Evolutionary conservation across 768 basidiomycete species (phyloP), one percentile per base, ranked within the genome.

Genomic region (Hysterangium stoloniferum): DNA sequence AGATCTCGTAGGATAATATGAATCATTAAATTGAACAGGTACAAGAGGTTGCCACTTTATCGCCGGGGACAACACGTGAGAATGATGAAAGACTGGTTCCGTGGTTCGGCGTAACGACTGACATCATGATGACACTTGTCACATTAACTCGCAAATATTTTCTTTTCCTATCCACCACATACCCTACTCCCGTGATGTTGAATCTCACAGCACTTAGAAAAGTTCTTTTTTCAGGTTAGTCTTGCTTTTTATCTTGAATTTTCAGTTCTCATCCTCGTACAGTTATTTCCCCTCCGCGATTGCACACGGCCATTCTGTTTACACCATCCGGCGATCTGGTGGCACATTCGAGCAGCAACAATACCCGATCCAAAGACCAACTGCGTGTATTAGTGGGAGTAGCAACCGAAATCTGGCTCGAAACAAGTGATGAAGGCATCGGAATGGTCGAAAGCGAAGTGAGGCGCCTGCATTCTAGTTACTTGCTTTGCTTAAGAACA

Each of bases 371-470:
- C 24, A 89, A 87, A 66, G 86, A 89, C 58, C 80, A 84, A 46
- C 74, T 88, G 40, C 77, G 83, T 47, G 76, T 88, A 36, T 68
- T 83, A 24, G 83, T 82, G 6, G 86, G 86, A 13, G 66, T 90
- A 27, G 78, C 79, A 35, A 77, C 78, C 8, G 86, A 88, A 62
- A 71, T 86, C 29, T 90, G 87, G 86, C 78, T 78, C 45, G 86
- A 89, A 65, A 84, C 80, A 24, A 73, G 70, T 53, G 79, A 76
- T 20, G 72, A 80, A 40, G 80, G 77, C 8, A 69, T 72, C 38
- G 84, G 83, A 15, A 84, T 83, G 79, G 82, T 80, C 3, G 86
- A 89, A 53, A 81, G 82, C 62, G 86, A 89, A 76, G 86, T 86
- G 57, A 25, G 20, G 27, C 17, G 9, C 22, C n/a, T 32, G n/a